Evolutionary conservation across 768 basidiomycete genomes (phyloP), one percentile per base, ranked within the genome.

Genomic region (Lactarius quietus): DNA sequence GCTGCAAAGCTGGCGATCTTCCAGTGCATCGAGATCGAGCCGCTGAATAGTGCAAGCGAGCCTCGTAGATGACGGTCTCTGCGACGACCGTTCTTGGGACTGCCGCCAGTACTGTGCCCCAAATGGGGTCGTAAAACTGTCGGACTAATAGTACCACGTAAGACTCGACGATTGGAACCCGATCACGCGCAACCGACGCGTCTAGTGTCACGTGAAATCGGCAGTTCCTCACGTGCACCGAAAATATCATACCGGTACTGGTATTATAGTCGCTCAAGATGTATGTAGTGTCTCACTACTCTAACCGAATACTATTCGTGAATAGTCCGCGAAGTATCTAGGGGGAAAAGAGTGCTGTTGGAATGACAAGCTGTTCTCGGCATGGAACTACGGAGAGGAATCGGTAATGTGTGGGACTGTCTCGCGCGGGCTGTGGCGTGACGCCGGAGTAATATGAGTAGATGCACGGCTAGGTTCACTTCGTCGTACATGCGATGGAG

Each of bases 21-120:
- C 61, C 57, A 53, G 48, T 29, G 12, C 65, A 66, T 66, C 20
- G 10, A 31, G 33, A 59, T 59, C 10, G 9, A 26, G 33, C 28
- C 29, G 6, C 51, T 59, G 7, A 39, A 36, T 35, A 38, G 31
- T 18, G 45, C 26, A n/a, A 20, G 56, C 1, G 51, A 29, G 23
- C 48, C 48, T 51, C 26, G 48, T 51, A 14, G 26, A 51, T 26
- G 48, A 51, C 26, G 14, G 43, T 45, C n/a, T 45, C 43, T n/a
- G 43, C 43, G n/a, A n/a, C n/a, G n/a, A n/a, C n/a, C n/a, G 43
- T 45, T 45, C 9, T 23, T 23, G n/a, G 33, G 33, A 33, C n/a
- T 9, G 8, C 43, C 20, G 18, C 41, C 18, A 20, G 20, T 43
- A n/a, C 43, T 4, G 43, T 45, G n/a, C 20, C 43, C 43, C n/a